phyloP scores from a whole-genome alignment of 331 rosid species.

The Quercus phellos region DNA sequence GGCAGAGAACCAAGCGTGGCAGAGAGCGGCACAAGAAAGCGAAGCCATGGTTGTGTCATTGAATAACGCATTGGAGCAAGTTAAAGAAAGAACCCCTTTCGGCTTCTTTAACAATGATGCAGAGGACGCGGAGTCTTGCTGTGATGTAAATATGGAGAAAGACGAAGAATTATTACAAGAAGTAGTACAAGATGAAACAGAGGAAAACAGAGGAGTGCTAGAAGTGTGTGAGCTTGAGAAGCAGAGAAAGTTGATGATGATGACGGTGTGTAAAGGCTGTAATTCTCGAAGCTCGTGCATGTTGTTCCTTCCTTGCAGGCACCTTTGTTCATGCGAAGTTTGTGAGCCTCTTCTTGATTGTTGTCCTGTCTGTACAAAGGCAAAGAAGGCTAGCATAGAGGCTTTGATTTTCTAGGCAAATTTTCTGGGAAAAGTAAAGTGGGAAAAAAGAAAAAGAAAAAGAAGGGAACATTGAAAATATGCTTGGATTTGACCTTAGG shows the following conservation, averaged over 20 bases:
- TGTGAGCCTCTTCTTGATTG: slow-evolving; percentile 59
- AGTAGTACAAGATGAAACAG: slow-evolving; percentile 10
- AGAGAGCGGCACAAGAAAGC: slow-evolving; percentile 48
- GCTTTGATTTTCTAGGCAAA: slow-evolving; percentile 51
- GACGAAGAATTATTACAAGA: slow-evolving; percentile 5
- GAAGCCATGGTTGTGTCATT: slow-evolving; percentile 47
- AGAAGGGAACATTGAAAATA: not conserved
- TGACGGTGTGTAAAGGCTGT: slow-evolving; percentile 50
- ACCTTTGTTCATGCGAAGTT: slow-evolving; percentile 70
- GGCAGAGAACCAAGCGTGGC: slow-evolving; percentile 58
- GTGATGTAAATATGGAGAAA: slow-evolving; percentile 25
- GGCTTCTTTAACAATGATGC: slow-evolving; percentile 16
- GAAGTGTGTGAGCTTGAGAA: not conserved
- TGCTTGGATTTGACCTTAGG: slow-evolving; percentile 7
- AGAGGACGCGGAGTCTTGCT: slow-evolving; percentile 61
- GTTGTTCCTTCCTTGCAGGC: slow-evolving; percentile 80
- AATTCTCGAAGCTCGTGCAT: slow-evolving; percentile 33
- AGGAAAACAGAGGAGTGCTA: slow-evolving; percentile 16
- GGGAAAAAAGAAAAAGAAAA: not conserved
- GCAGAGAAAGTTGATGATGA: slow-evolving; percentile 1
- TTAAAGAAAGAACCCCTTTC: slow-evolving; percentile 32
- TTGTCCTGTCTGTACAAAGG: slow-evolving; percentile 67
- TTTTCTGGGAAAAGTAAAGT: slow-evolving; percentile 31
- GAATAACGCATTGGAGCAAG: slow-evolving; percentile 44
- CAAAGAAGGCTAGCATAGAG: slow-evolving; percentile 66